Evolutionary conservation across 2,329 filamentous ascomycete species (phyloP), one percentile per base, ranked within the genome.

Genomic region (Penicillium decumbens): DNA sequence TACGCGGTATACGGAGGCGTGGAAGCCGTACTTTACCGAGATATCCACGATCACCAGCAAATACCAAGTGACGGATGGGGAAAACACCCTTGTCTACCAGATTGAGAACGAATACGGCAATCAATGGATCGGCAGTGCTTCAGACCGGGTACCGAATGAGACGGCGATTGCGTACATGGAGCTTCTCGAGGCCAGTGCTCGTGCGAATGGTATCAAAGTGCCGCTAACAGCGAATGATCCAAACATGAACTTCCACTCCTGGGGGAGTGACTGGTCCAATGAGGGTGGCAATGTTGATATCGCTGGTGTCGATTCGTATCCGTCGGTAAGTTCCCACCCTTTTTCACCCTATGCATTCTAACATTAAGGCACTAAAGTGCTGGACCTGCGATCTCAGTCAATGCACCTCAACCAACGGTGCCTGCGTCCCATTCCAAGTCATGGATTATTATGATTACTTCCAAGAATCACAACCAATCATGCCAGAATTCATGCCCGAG

Each of bases 381-480:
- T 84, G 81, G 81, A 82, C 78, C 45, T 85, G 82, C 62, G 81
- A 84, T 48, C 66, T 83, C 7, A 76, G 74, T 27, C 80, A 82
- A 50, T 84, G 82, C 58, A 80, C 76, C 1, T 76, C 78, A 1
- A 81, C 79, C 0, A 84, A 84, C 54, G 81, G 80, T 18, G 65
- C 78, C 54, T 80, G 80, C 37, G 75, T 81, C 1, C 74, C 81
- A 2, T 84, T 81, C 61, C 72, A 71, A 57, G 71, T 73, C 1
- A 63, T 75, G 32, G 68, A 76, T 44, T 77, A 77, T 54, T 76
- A 74, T 46, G 71, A 72, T 43, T 70, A 75, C 53, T 78, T 78
- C 58, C 60, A 69, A 30, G 70, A 72, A 41, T 68, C 69, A 13
- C 56, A 62, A 2, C 77, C 79, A 5, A 59, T 51, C 3, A 52